A percentile compares a stretch with the other conserved stretches of the same genome.
Conservation (phyloP, 139 green algal genomes). For the Axilococcus clingmanii region DNA sequence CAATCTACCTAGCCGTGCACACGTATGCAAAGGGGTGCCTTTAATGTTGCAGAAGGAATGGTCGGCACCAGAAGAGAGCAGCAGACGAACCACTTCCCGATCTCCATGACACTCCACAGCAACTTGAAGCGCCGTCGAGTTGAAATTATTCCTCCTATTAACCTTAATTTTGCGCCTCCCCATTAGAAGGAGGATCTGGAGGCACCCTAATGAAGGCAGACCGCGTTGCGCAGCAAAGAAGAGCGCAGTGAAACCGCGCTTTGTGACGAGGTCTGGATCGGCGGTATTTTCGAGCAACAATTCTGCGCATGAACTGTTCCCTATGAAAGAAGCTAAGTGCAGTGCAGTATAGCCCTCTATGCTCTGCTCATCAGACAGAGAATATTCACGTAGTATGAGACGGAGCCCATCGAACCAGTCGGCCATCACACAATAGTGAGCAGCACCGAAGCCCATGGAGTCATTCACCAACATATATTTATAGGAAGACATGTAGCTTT, state of each 20-base stretch:
- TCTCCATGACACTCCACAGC: slow-evolving; percentile 1
- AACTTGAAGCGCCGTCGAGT: neutral
- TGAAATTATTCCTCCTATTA: neutral
- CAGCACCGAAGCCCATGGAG: no score
- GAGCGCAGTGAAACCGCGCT: neutral
- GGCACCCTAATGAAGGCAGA: neutral
- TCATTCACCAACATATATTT: no score
- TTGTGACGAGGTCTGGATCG: neutral
- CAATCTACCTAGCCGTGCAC: neutral
- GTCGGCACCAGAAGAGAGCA: slow-evolving; percentile 8
- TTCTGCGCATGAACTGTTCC: no score
- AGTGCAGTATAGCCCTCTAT: slow-evolving; percentile 1
- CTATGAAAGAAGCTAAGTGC: slow-evolving; percentile 2
- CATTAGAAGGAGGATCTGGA: neutral
- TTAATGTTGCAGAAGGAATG: neutral
- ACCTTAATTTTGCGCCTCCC: neutral
- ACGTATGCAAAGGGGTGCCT: neutral
- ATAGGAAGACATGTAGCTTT: no score
- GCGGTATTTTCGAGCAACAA: neutral
- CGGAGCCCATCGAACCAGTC: neutral
- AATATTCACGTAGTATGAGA: neutral
- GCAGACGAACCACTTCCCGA: neutral
- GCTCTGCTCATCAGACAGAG: neutral
- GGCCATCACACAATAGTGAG: neutral
- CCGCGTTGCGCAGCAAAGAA: slow-evolving; percentile 6